Evolutionary conservation across 352 stramenopile genomes (phyloP).

Genomic region (Phytophthora constricta): DNA sequence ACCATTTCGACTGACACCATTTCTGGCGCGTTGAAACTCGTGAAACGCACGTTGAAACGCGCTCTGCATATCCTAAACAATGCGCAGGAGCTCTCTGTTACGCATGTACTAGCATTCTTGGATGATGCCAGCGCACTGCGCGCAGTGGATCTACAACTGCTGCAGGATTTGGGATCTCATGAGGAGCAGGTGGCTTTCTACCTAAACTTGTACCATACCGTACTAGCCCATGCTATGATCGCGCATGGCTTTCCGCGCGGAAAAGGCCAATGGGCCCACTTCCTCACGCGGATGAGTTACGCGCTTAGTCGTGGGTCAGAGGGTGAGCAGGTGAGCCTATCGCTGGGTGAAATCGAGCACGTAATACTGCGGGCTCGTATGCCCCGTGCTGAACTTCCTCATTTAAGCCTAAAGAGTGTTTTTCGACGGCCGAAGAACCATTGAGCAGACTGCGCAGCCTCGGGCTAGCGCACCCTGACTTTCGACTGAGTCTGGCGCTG

Average conservation of each 20-base stretch:
- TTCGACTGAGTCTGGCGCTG: constrained; percentile 76
- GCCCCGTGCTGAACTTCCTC: constrained; percentile 52
- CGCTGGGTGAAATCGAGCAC: constrained; percentile 83
- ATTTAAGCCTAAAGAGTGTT: constrained; percentile 43
- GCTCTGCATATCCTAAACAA: constrained; percentile 50
- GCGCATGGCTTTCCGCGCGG: constrained; percentile 62
- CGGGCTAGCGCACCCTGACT: constrained; percentile 72
- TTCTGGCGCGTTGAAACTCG: constrained; percentile 24
- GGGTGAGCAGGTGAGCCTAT: constrained; percentile 54
- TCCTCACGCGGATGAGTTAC: constrained; percentile 73
- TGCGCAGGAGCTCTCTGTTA: constrained; percentile 46
- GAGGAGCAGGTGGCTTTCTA: constrained; percentile 80
- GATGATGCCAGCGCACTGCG: constrained; percentile 69
- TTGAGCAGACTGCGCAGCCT: constrained; percentile 38
- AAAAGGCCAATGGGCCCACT: constrained; percentile 64
- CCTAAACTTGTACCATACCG: constrained; percentile 79
- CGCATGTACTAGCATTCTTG: constrained; percentile 69
- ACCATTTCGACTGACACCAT: constrained; percentile 15
- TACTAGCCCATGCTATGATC: constrained; percentile 84
- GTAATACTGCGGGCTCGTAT: constrained; percentile 68
- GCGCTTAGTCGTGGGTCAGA: constrained; percentile 41
- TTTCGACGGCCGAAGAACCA: constrained; percentile 19
- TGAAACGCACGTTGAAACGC: constrained; percentile 40
- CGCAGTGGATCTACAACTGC: constrained; percentile 50
- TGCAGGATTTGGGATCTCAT: constrained; percentile 52